These are phyloP conservation scores for Wallacemonas rigidus DNA, from an alignment of 208 protist species.

Conservation along the genomic window DNA sequence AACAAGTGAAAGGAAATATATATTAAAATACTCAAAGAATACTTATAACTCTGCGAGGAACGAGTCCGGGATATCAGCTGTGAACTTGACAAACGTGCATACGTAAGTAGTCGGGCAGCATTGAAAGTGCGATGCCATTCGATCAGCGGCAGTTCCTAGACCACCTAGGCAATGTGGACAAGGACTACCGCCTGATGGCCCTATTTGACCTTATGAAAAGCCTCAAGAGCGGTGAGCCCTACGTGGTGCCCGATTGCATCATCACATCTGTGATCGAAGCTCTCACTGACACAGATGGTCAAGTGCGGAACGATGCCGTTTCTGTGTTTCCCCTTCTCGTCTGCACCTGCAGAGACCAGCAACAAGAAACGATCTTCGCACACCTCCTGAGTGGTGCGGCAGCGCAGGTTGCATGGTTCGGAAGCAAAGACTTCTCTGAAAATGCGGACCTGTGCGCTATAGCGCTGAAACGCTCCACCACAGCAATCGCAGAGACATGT, in stretches of 20 bases:
- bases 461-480: constrained; percentile 45
- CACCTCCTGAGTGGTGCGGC: constrained; percentile 32
- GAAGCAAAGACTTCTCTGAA: constrained; percentile 31
- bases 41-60: too few species aligned
- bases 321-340: constrained; percentile 31
- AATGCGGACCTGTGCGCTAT: constrained; percentile 45
- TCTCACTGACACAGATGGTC: constrained; percentile 31
- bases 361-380: constrained; percentile 38
- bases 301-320: constrained; percentile 42
- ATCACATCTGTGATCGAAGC: constrained; percentile 37
- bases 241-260: constrained; percentile 20
- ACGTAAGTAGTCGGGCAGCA: not conserved
- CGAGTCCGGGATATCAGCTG: too few species aligned
- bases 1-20: not conserved
- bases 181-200: constrained; percentile 69
- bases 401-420: constrained; percentile 9
- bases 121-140: constrained; percentile 19
- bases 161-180: constrained; percentile 62
- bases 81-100: too few species aligned
- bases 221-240: constrained; percentile 20
- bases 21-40: not conserved
- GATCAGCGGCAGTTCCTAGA: constrained; percentile 35
- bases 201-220: constrained; percentile 62
- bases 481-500: constrained; percentile 41
- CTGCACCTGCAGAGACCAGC: constrained; percentile 19